Percentiles rank a stretch among this genome's conserved stretches.
Evolutionary conservation across 2,329 filamentous ascomycete genomes (phyloP).

Genomic region (Cladorrhinum sp.): DNA sequence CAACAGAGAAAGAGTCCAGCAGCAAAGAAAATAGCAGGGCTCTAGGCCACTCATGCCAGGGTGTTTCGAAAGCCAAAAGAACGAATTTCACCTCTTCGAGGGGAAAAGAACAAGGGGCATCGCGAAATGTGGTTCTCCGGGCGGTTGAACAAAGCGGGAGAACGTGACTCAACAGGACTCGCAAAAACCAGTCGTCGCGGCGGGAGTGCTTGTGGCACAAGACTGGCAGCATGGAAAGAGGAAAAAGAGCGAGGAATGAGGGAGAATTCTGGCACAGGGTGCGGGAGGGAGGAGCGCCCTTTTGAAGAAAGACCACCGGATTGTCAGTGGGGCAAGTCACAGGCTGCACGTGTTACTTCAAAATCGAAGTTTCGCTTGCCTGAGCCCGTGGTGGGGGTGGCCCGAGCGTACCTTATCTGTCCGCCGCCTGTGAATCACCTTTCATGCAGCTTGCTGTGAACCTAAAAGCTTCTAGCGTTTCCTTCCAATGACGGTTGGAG

Average conservation of each 20-base stretch:
- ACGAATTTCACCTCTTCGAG: not conserved
- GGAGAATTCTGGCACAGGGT: conserved; percentile 12
- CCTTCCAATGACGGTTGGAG: not conserved
- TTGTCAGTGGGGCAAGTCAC: conserved; percentile 16
- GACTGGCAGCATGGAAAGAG: not conserved
- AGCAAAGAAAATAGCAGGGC: not conserved
- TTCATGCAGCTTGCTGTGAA: not conserved
- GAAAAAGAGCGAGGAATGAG: conserved; percentile 13
- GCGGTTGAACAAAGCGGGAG: not conserved
- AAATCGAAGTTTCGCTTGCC: not conserved
- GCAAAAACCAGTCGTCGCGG: not conserved
- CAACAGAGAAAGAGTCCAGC: not conserved
- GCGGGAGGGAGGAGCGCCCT: conserved; percentile 23
- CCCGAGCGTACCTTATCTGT: not conserved
- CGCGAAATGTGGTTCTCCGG: not conserved
- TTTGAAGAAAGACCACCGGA: conserved; percentile 24
- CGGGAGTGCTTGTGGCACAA: not conserved
- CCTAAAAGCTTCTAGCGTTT: not conserved
- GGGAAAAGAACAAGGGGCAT: not conserved
- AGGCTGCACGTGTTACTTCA: conserved; percentile 15
- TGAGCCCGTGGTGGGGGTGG: conserved; percentile 10
- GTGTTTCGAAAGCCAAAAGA: conserved; percentile 8
- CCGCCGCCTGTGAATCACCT: not conserved
- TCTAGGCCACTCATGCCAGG: not conserved
- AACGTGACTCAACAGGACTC: not conserved